Conservation (phyloP, 2,329 filamentous ascomycete genomes). For the Phialophora macrospora region DNA sequence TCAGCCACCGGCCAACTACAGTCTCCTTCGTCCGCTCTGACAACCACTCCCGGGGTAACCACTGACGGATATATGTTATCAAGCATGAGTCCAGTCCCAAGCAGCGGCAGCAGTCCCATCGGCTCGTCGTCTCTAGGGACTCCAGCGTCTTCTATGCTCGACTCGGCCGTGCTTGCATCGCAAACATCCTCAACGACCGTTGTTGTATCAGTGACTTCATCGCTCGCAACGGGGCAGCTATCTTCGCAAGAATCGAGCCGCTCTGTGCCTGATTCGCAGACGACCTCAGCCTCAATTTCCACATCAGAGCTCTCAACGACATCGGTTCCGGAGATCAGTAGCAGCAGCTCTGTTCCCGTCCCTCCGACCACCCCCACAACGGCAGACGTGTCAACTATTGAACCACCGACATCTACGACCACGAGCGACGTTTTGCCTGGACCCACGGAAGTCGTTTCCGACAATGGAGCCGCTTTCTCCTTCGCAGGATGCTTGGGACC, state of each 20-base stretch:
- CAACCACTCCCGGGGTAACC: not conserved
- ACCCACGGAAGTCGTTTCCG: slow-evolving; percentile 16
- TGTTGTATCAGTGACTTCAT: not conserved
- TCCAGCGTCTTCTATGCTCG: not conserved
- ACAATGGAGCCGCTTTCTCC: slow-evolving; percentile 21
- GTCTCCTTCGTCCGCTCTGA: not conserved
- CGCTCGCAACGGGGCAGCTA: not conserved
- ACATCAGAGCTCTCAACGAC: not conserved
- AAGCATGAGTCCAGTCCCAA: not conserved
- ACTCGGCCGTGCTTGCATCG: not conserved
- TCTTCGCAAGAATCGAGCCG: not conserved
- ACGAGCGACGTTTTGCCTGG: slow-evolving; percentile 15
- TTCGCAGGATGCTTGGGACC: slow-evolving; percentile 35
- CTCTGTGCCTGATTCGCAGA: not conserved
- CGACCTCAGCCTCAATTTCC: not conserved
- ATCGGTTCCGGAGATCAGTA: not conserved
- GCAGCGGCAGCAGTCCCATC: not conserved
- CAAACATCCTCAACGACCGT: not conserved
- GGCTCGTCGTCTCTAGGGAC: not conserved
- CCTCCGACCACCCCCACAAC: not conserved
- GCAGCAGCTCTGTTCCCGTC: not conserved
- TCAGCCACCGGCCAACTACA: not conserved
- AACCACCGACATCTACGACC: not conserved
- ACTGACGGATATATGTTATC: not conserved
- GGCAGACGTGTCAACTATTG: not conserved